Conservation (phyloP, 1,284 basidiomycete species). For the Trichosporon coremiiforme region DNA sequence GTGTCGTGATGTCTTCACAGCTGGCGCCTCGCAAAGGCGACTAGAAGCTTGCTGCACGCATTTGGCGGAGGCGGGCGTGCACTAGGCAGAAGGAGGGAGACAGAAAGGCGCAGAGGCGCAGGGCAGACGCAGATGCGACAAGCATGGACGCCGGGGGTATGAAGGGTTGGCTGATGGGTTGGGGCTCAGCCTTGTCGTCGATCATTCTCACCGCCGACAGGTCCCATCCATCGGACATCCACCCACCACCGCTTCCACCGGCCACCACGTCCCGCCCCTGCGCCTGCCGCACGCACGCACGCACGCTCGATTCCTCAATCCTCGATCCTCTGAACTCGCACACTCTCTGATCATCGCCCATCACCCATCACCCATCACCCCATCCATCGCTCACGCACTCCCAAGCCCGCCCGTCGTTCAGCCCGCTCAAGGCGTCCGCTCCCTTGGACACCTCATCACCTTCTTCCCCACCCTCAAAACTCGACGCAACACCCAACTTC, state of each 20-base stretch:
- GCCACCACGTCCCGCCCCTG: constrained; percentile 6
- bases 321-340: not conserved
- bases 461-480: constrained; percentile 13
- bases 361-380: not conserved
- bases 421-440: not conserved
- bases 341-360: constrained; percentile 3
- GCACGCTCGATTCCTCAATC: not conserved
- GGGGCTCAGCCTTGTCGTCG: not conserved
- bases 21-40: not conserved
- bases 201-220: constrained; percentile 10
- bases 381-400: not conserved
- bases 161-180: too few relatives aligned
- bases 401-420: not conserved
- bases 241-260: not conserved
- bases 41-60: not conserved
- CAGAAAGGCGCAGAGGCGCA: not conserved
- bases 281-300: not conserved
- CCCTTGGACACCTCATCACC: not conserved
- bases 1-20: not conserved
- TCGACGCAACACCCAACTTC: not conserved
- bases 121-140: not conserved
- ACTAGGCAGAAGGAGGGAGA: not conserved
- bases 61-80: not conserved
- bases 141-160: not conserved
- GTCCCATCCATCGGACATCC: not conserved